These are phyloP conservation scores for Puccinia triticina DNA, from an alignment of 1,284 basidiomycete genomes.

Conservation along the genomic window DNA sequence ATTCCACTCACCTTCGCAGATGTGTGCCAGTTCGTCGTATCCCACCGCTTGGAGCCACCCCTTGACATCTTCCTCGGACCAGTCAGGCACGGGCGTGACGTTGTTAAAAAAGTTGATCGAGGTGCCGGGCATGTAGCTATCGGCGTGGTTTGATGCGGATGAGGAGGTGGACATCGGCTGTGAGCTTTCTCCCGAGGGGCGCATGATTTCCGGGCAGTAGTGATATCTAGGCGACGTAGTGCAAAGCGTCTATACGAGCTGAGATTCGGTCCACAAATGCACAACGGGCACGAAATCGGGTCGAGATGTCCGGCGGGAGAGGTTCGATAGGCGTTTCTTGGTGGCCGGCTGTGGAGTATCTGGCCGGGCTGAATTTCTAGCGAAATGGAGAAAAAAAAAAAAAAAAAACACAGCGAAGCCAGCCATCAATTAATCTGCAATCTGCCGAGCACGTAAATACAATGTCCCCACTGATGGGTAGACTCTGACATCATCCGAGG, in stretches of 20 bases:
- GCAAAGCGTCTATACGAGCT: not conserved
- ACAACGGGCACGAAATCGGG: not conserved
- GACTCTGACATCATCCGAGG: not conserved
- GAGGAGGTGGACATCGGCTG: slow-evolving; percentile 38
- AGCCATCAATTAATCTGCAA: not conserved
- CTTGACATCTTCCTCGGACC: slow-evolving; percentile 46
- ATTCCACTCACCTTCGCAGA: slow-evolving; percentile 30
- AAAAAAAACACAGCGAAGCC: too few relatives aligned
- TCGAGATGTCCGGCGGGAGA: slow-evolving; percentile 11
- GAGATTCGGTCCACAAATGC: not conserved
- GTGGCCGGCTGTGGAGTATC: not conserved
- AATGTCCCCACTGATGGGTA: not conserved
- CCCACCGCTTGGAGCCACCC: slow-evolving; percentile 38
- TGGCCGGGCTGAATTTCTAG: not conserved
- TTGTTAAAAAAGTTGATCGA: slow-evolving; percentile 30
- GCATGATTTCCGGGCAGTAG: not conserved
- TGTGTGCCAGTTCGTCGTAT: slow-evolving; percentile 28
- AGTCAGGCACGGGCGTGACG: slow-evolving; percentile 9
- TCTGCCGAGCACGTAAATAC: not conserved
- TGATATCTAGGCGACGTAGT: not conserved
- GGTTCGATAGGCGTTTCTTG: not conserved
- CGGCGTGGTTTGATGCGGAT: slow-evolving; percentile 25
- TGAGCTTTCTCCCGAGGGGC: not conserved
- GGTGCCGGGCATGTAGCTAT: not conserved
- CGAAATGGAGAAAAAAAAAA: not conserved